Conservation (phyloP, 2,329 filamentous ascomycete genomes). For the Fusarium albosuccineum region DNA sequence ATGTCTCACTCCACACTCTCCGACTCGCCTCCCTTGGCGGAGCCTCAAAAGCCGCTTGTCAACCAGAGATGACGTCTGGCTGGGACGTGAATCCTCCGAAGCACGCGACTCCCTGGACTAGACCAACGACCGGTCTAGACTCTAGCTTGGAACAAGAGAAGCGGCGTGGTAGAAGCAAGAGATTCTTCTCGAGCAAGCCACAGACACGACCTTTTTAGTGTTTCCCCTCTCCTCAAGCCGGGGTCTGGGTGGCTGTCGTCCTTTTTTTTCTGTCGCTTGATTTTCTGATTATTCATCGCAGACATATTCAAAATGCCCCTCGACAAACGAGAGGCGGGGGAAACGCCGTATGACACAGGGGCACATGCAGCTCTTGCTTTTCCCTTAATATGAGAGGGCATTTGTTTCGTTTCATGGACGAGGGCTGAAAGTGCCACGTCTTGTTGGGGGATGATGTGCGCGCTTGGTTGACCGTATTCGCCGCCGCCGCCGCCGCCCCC, state of each 20-base stretch:
- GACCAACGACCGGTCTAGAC: constrained; percentile 29
- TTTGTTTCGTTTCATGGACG: constrained; percentile 6
- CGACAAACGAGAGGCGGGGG: constrained; percentile 19
- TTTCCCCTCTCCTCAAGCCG: background rate
- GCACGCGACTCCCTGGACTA: constrained; percentile 17
- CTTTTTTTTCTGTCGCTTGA: background rate
- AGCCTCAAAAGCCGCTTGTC: constrained; percentile 19
- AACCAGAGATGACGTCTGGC: constrained; percentile 34
- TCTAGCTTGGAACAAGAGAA: constrained; percentile 1
- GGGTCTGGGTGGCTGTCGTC: background rate
- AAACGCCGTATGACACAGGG: constrained; percentile 12
- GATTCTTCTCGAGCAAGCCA: constrained; percentile 1
- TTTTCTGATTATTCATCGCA: constrained; percentile 49
- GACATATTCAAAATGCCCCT: constrained; percentile 46
- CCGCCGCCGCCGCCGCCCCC: constrained; percentile 8
- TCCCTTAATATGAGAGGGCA: constrained; percentile 4
- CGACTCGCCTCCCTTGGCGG: constrained; percentile 12
- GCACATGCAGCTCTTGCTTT: constrained; percentile 10
- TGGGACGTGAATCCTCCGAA: constrained; percentile 2
- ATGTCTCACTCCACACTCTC: constrained; percentile 20
- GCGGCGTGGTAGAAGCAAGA: background rate
- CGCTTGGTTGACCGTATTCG: constrained; percentile 2
- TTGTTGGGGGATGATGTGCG: background rate
- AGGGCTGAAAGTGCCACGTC: constrained; percentile 17
- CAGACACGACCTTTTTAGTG: background rate